phyloP scores from a whole-genome alignment of 495 filamentous ascomycete genomes.

The Talaromyces proteolyticus region DNA sequence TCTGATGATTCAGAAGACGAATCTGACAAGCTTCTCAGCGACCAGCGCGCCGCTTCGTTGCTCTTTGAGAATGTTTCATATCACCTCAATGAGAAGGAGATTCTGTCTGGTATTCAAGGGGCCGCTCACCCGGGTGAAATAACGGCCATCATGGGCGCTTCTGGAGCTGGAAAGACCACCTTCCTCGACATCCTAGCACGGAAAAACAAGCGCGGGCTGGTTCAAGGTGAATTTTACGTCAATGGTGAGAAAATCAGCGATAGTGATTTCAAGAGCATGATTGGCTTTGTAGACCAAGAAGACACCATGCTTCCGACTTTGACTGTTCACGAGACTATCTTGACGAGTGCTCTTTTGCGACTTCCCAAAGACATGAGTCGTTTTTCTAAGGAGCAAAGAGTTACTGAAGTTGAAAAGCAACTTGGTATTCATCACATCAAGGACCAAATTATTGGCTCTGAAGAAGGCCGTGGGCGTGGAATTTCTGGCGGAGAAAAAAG shows the following conservation, averaged over 20 bases:
- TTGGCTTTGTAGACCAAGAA: constrained; percentile 97
- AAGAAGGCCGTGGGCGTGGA: constrained; percentile 89
- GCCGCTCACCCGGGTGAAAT: constrained; percentile 85
- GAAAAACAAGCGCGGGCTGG: constrained; percentile 89
- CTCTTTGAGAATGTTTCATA: constrained; percentile 89
- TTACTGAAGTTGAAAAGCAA: constrained; percentile 89
- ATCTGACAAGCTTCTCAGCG: constrained; percentile 72
- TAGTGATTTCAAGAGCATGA: constrained; percentile 79
- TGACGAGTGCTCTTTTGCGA: constrained; percentile 86
- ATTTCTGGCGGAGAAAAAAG: constrained; percentile 97
- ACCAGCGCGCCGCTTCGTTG: constrained; percentile 84
- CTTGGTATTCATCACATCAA: constrained; percentile 89
- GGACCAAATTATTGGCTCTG: constrained; percentile 94
- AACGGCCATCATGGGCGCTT: constrained; percentile 97
- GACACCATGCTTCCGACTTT: constrained; percentile 96
- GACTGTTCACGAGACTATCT: constrained; percentile 96
- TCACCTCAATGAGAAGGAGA: constrained; percentile 77
- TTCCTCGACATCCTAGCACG: constrained; percentile 95
- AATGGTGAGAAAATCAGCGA: constrained; percentile 89
- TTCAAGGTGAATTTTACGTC: constrained; percentile 80
- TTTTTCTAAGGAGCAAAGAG: constrained; percentile 78
- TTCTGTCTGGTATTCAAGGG: constrained; percentile 74
- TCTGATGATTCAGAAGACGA: constrained; percentile 90
- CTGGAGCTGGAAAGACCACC: constrained; percentile 94
- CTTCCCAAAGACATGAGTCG: constrained; percentile 86